Evolutionary conservation across 768 basidiomycete genomes (phyloP), one percentile per base, ranked within the genome.

Genomic region (Suillus discolor): DNA sequence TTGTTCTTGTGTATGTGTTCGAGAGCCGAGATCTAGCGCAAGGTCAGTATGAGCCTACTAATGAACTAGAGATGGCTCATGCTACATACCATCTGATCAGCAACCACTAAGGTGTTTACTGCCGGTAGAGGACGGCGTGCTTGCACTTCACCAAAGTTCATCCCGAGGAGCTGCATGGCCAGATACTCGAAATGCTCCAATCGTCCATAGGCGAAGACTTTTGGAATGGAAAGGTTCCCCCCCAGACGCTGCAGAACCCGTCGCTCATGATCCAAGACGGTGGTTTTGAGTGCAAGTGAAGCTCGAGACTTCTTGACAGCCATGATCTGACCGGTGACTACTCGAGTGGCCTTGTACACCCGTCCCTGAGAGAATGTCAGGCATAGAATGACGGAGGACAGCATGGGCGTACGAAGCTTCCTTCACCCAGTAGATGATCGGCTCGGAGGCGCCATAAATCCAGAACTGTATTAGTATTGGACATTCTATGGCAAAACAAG

Each of bases 171-270:
- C 47, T 49, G 75, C 70, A 79, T 71, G 44, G 77, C 71, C n/a
- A 78, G 28, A 63, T 74, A 79, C 66, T 80, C 79, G 55, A 79
- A 80, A 67, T 79, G 76, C 15, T 68, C 62, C n/a, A 74, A 65
- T 28, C 69, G 75, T 51, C 73, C 74, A 61, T 77, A 77, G 18
- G 70, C 77, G 70, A 74, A 71, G 15, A 78, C 53, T n/a, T 42
- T 55, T 9, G 78, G 79, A 49, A 79, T 78, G 8, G 75, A 72
- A 6, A 69, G 64, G 38, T 78, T 77, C 23, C 75, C 77, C 69
- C 72, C 49, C 16, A 80, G 69, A 12, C 73, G 64, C 45, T 73
- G 72, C 18, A 78, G 67, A 15, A 78, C 55, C 25, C 71, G 67
- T 34, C 54, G 67, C 67, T 78, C 78, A 61, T 79, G 70, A 36